Conservation (phyloP, 2,329 filamentous ascomycete species). For the Ciborinia camelliae region DNA sequence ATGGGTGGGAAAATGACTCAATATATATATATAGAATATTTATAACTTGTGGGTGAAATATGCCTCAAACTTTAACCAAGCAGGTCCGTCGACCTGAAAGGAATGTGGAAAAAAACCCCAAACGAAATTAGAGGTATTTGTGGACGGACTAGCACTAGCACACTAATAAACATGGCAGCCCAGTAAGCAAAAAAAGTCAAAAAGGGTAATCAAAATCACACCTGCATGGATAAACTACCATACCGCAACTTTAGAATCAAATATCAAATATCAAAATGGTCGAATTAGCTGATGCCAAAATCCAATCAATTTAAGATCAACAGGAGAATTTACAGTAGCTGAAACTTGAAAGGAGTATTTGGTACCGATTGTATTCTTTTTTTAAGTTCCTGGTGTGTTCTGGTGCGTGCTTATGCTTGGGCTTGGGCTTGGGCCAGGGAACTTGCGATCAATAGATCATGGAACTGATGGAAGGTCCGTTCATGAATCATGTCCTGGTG, state of each 20-base stretch:
- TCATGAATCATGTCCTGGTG: conserved; percentile 8
- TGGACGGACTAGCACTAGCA: not conserved
- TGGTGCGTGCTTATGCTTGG: too few relatives aligned
- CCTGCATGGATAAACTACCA: conserved; percentile 11
- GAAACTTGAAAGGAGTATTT: conserved; percentile 13
- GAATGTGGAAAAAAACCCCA: conserved; percentile 15
- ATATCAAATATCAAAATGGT: conserved; percentile 13
- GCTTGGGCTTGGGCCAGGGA: conserved; percentile 10
- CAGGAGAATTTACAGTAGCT: too few relatives aligned
- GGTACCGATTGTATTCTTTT: not conserved
- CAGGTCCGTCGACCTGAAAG: conserved; percentile 1
- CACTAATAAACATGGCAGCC: conserved; percentile 6
- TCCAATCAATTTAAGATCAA: not conserved
- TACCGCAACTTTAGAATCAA: conserved; percentile 11
- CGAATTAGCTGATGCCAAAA: conserved; percentile 12
- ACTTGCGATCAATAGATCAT: not conserved
- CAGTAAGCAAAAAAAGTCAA: conserved; percentile 3
- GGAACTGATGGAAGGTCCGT: not conserved
- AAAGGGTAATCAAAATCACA: not conserved
- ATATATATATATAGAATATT: conserved; percentile 19
- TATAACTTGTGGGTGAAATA: conserved; percentile 9
- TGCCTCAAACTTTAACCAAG: conserved; percentile 14
- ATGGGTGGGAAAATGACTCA: conserved; percentile 17
- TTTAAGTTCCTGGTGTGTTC: not conserved
- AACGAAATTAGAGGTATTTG: conserved; percentile 11